phyloP scores from a whole-genome alignment of 805 yeast genomes.

The Wickerhamiella galacta region DNA sequence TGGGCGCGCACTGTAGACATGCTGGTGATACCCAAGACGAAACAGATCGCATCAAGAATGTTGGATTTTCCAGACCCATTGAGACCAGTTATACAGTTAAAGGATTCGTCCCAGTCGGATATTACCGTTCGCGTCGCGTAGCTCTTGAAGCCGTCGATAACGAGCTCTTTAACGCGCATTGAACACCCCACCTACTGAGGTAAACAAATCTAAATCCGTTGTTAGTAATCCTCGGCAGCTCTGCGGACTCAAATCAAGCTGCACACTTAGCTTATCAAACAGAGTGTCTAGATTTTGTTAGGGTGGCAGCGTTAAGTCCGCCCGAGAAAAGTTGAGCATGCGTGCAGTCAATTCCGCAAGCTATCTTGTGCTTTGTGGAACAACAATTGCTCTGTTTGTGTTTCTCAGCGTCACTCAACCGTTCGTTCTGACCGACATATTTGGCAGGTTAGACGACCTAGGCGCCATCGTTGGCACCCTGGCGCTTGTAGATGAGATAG shows the following conservation, averaged over 20 bases:
- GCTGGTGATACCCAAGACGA: constrained; percentile 90
- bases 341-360: constrained; percentile 10
- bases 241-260: too few relatives aligned
- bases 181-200: too few relatives aligned
- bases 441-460: constrained; percentile 19
- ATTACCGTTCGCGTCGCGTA: constrained; percentile 94
- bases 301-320: too few relatives aligned
- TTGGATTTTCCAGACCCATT: constrained; percentile 97
- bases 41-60: constrained; percentile 90
- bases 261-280: too few relatives aligned
- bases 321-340: too few relatives aligned
- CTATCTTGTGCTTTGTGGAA: constrained; percentile 25
- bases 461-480: constrained; percentile 34
- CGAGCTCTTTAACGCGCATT: constrained; percentile 41
- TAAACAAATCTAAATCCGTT: too few relatives aligned
- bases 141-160: constrained; percentile 94
- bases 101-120: constrained; percentile 88
- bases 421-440: constrained; percentile 27
- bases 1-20: constrained; percentile 93
- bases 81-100: constrained; percentile 93
- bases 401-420: constrained; percentile 30
- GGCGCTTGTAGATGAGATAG: constrained; percentile 43
- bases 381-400: constrained; percentile 28
- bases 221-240: too few relatives aligned
- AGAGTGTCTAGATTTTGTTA: too few relatives aligned